These are phyloP conservation scores for Populus deltoides DNA, from an alignment of 345 rosid species.

Conservation along the genomic window DNA sequence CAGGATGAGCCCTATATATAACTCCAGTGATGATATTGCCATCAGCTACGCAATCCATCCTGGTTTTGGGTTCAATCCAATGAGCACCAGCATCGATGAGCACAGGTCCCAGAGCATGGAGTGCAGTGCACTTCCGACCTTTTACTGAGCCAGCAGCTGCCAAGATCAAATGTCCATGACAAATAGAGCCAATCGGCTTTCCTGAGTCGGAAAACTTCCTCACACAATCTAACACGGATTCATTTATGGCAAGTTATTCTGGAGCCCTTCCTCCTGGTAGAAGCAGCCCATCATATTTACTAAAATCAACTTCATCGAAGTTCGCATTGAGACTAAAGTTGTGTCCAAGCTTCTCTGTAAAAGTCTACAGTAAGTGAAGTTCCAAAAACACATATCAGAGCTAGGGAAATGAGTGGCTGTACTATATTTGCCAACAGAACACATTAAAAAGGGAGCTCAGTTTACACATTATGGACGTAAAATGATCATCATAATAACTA, in stretches of 20 bases:
- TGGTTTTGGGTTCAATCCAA: constrained; percentile 68
- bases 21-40: constrained; percentile 69
- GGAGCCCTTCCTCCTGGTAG: constrained; percentile 95
- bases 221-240: constrained; percentile 58
- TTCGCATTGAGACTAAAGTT: constrained; percentile 78
- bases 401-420: not conserved
- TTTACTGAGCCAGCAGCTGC: constrained; percentile 60
- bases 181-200: constrained; percentile 67
- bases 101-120: constrained; percentile 50
- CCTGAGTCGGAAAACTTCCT: constrained; percentile 49
- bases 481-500: not conserved
- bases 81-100: constrained; percentile 74
- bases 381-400: not conserved
- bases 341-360: constrained; percentile 71
- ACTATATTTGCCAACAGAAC: not conserved
- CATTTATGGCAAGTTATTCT: constrained; percentile 67
- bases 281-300: constrained; percentile 64
- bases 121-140: constrained; percentile 67
- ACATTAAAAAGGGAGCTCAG: not conserved
- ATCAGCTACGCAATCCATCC: constrained; percentile 57
- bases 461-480: not conserved
- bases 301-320: constrained; percentile 58
- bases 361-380: constrained; percentile 44
- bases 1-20: constrained; percentile 71
- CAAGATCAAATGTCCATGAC: constrained; percentile 77